phyloP scores from a whole-genome alignment of 805 yeast species.

The Yarrowia sp. region DNA sequence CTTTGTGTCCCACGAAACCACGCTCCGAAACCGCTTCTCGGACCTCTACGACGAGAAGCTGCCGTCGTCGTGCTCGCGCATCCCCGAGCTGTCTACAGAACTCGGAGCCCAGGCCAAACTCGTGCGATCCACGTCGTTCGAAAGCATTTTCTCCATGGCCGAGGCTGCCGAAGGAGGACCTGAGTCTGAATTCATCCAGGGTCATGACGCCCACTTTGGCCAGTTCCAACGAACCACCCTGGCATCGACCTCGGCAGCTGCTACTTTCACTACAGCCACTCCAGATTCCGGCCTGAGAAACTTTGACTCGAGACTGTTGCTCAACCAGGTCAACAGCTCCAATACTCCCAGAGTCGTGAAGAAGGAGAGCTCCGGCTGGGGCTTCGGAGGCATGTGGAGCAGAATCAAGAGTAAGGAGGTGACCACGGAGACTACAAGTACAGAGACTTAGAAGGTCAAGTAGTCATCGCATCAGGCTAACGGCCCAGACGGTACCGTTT shows the following conservation, averaged over 20 bases:
- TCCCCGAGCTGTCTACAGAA: conserved; percentile 28
- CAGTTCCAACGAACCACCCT: conserved; percentile 20
- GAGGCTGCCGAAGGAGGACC: not conserved
- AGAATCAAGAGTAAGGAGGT: conserved; percentile 13
- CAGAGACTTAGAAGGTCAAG: too few relatives aligned
- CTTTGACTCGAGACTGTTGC: conserved; percentile 17
- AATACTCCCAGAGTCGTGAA: not conserved
- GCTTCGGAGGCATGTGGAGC: conserved; percentile 33
- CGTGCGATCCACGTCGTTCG: conserved; percentile 30
- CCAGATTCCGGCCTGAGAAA: conserved; percentile 9
- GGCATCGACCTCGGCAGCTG: conserved; percentile 29
- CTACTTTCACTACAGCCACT: conserved; percentile 27
- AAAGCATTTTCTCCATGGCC: conserved; percentile 29
- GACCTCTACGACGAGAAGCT: conserved; percentile 33
- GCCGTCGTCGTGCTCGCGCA: conserved; percentile 18
- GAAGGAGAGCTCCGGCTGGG: conserved; percentile 34
- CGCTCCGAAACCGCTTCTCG: conserved; percentile 21
- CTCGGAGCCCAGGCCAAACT: conserved; percentile 28
- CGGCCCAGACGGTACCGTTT: not conserved
- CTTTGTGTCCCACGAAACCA: conserved; percentile 36
- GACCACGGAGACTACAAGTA: not conserved
- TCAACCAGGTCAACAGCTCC: conserved; percentile 5
- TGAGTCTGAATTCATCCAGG: conserved; percentile 18
- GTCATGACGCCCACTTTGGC: conserved; percentile 32
- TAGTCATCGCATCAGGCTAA: not conserved